Base-by-base conservation (phyloP, 768 basidiomycete genomes). In the Amanita brunnescens region DNA sequence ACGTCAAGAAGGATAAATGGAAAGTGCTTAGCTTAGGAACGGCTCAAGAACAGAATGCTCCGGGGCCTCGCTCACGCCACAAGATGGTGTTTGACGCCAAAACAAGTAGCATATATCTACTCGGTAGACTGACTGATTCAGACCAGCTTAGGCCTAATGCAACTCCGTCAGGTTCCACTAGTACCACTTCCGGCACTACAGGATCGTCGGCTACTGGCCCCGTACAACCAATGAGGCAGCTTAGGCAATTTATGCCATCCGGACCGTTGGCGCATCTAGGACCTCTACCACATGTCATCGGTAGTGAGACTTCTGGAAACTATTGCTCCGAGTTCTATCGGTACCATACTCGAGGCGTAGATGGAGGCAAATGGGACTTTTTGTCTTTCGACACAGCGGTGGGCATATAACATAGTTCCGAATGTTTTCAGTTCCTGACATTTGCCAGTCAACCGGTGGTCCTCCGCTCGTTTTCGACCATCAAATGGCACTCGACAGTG, bases 21-120 rank as follows among this genome's bases (percentile, higher is more conserved):
- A 67, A 66, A 6, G 57, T 81, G 16, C 67, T 89, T 39, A 80
- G 80, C 53, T 69, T 71, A 18, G 71, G 68, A 37, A 83, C 84
- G 0, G 69, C 75, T 0, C 58, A 65, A 21, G 81, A 85, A 32
- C 68, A 68, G 49, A 79, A 84, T 47, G 87, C 85, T 0, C 88
- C 88, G 7, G 76, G 78, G 1, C 73, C 85, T 3, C 72, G 88
- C 24, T 81, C 81, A 7, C 90, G 88, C 59, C 89, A 90, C 59
- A 87, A 85, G 67, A 88, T 89, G 83, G 80, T 78, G 14, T 89
- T 87, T 58, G 86, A 90, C 57, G 67, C 71, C n/a, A 77, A 74
- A 63, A 81, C 80, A 0, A 85, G 83, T 1, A 73, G 70, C 51
- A 82, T 91, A 16, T 91, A 87, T 61, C 60, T 90, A 1, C 65